A percentile compares a stretch with the other conserved stretches of the same genome.
phyloP scores from a whole-genome alignment of 306 rosid genomes.

The Trichosanthes truncata region DNA sequence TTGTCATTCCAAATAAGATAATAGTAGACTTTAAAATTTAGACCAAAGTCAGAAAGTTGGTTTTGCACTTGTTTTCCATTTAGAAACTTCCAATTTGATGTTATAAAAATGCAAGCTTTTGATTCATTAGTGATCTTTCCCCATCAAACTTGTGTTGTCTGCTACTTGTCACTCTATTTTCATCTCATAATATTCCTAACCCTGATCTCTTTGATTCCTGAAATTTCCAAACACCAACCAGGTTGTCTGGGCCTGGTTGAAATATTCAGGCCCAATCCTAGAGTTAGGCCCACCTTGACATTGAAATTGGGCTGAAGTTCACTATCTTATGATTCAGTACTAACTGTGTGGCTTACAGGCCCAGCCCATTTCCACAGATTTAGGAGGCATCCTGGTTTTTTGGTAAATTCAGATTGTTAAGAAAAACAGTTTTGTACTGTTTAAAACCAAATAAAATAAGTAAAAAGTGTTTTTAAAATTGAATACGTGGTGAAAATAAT shows the following conservation, averaged over 20 bases:
- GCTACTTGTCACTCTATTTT: slow-evolving; percentile 3
- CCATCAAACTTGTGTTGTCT: not conserved
- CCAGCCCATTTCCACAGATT: not conserved
- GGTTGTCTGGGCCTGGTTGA: not conserved
- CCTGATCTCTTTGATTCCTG: not conserved
- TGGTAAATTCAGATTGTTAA: no score
- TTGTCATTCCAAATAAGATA: slow-evolving; percentile 3
- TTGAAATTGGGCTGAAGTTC: not conserved
- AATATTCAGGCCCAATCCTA: not conserved
- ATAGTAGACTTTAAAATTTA: not conserved
- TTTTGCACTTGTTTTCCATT: slow-evolving; percentile 2
- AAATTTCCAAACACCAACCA: not conserved
- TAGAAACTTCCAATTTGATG: slow-evolving; percentile 4
- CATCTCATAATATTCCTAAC: not conserved
- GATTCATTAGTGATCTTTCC: not conserved
- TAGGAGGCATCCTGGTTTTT: not conserved
- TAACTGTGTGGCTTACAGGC: not conserved
- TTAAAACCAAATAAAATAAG: no score
- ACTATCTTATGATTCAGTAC: no score
- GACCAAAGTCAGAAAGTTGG: slow-evolving; percentile 8
- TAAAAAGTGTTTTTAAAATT: no score
- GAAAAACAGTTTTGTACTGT: no score
- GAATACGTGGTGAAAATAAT: no score
- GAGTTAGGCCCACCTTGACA: not conserved
- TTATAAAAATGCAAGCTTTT: not conserved